Evolutionary conservation across 2,329 filamentous ascomycete genomes (phyloP).

Genomic region (Colletotrichum nymphaeae): DNA sequence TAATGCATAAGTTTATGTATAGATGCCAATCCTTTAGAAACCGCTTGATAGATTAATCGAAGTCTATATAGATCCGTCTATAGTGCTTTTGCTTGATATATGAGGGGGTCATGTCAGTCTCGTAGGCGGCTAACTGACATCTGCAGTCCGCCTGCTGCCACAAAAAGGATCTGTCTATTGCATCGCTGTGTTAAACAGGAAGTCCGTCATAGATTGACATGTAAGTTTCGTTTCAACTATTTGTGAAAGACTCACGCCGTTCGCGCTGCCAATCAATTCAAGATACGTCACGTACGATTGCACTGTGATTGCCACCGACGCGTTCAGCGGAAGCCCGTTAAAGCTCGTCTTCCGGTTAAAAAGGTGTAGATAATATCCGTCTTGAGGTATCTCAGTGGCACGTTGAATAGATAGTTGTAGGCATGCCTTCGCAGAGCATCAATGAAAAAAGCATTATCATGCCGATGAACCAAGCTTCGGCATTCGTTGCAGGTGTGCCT

Average conservation of each 20-base stretch:
- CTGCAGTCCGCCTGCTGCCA: conserved; percentile 37
- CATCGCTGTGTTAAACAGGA: conserved; percentile 17
- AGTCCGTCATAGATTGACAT: conserved; percentile 29
- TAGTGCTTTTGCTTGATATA: background rate
- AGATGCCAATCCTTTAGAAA: background rate
- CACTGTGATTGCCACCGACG: conserved; percentile 40
- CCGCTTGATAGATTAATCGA: too few species aligned
- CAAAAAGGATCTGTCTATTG: conserved; percentile 43
- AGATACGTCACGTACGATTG: conserved; percentile 48
- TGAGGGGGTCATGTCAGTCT: background rate
- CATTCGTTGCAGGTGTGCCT: conserved; percentile 39
- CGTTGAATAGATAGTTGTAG: background rate
- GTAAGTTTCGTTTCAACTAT: conserved; percentile 6
- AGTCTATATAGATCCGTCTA: background rate
- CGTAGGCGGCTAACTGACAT: background rate
- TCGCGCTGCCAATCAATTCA: conserved; percentile 42
- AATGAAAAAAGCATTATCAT: background rate
- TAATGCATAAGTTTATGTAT: accelerated
- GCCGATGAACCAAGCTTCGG: background rate
- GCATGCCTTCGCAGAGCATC: background rate
- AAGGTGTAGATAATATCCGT: background rate
- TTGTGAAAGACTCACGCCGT: conserved; percentile 18
- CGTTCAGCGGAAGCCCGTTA: background rate
- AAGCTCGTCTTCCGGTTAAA: background rate
- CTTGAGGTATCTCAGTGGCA: background rate